These are phyloP conservation scores for California macrophylla DNA, from an alignment of 441 rosid species.

Conservation along the genomic window DNA sequence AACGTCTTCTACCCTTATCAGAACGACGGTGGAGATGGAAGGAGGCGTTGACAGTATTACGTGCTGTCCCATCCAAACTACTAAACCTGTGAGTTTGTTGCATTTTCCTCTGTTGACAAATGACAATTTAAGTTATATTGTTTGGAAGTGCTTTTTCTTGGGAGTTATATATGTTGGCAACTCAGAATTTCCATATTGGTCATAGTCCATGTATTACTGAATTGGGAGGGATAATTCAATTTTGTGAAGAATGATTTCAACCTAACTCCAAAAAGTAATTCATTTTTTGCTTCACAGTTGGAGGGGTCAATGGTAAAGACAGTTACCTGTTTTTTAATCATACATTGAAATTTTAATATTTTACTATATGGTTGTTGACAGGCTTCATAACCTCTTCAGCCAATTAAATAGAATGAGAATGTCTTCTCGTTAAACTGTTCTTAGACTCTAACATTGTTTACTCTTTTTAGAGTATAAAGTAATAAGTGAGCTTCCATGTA, in stretches of 20 bases:
- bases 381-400: background rate
- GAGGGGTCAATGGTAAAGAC: background rate
- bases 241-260: background rate
- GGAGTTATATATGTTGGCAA: background rate
- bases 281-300: background rate
- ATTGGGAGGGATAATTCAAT: background rate
- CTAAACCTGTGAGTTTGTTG: slow-evolving; percentile 73
- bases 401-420: background rate
- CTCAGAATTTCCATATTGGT: background rate
- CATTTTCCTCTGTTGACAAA: slow-evolving; percentile 9
- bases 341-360: background rate
- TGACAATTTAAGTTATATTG: background rate
- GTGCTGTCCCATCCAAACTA: slow-evolving; percentile 90
- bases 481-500: background rate
- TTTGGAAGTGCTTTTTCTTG: background rate
- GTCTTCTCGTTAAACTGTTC: background rate
- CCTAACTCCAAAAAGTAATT: background rate
- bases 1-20: slow-evolving; percentile 81
- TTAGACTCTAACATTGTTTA: background rate
- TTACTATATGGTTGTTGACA: background rate
- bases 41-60: slow-evolving; percentile 81
- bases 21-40: slow-evolving; percentile 89
- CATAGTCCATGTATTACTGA: background rate
- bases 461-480: background rate
- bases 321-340: background rate